These are phyloP conservation scores for Euphrasia confusa DNA, from an alignment of 257 asterid genomes.

Conservation along the genomic window DNA sequence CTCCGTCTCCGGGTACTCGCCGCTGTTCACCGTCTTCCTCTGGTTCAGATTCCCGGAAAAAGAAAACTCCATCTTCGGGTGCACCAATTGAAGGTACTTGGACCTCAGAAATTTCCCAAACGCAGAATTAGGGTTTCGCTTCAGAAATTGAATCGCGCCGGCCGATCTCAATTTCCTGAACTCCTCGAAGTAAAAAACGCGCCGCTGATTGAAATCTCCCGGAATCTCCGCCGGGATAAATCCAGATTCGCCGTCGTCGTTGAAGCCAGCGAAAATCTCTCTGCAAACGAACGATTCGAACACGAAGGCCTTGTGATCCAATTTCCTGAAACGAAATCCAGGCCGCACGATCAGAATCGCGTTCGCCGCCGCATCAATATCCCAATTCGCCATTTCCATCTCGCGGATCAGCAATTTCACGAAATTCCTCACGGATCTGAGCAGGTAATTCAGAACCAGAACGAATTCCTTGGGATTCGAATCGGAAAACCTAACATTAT, in stretches of 20 bases:
- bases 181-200: slow-evolving; percentile 52
- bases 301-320: slow-evolving; percentile 58
- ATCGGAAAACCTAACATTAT: slow-evolving; percentile 47
- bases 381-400: slow-evolving; percentile 87
- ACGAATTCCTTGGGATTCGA: slow-evolving; percentile 53
- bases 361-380: slow-evolving; percentile 66
- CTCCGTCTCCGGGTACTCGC: slow-evolving; percentile 81
- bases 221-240: slow-evolving; percentile 31
- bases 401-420: slow-evolving; percentile 62
- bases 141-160: slow-evolving; percentile 42
- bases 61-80: slow-evolving; percentile 92
- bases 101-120: slow-evolving; percentile 66
- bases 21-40: slow-evolving; percentile 64
- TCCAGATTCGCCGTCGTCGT: slow-evolving; percentile 20
- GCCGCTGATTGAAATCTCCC: slow-evolving; percentile 27
- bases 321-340: slow-evolving; percentile 38
- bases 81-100: slow-evolving; percentile 70
- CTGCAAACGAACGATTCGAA: slow-evolving; percentile 84
- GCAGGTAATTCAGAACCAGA: slow-evolving; percentile 51
- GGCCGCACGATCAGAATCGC: slow-evolving; percentile 38
- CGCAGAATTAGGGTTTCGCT: slow-evolving; percentile 47
- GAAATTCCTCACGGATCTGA: slow-evolving; percentile 67
- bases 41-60: slow-evolving; percentile 79
- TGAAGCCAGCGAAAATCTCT: slow-evolving; percentile 62
- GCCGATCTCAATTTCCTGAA: slow-evolving; percentile 52